phyloP scores from a whole-genome alignment of 2,329 filamentous ascomycete genomes.

The Falciphora oryzae region DNA sequence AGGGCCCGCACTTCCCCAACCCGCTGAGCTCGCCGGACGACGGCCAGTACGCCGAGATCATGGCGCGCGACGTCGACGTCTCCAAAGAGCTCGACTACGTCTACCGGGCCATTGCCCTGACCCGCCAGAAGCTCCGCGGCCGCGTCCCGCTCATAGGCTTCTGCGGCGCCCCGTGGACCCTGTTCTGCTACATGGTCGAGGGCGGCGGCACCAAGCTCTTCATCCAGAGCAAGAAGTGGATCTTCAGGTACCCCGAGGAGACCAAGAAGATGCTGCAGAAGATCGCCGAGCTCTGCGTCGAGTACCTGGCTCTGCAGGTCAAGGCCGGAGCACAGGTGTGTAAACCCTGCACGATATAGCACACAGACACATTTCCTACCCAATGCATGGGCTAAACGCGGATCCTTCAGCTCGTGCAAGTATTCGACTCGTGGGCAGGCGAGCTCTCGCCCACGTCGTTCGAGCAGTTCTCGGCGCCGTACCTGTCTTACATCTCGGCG shows the following conservation, averaged over 20 bases:
- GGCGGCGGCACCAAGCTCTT: conserved; percentile 95
- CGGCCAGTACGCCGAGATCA: conserved; percentile 72
- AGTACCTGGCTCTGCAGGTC: conserved; percentile 89
- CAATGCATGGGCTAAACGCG: too few relatives aligned
- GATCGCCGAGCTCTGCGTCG: conserved; percentile 90
- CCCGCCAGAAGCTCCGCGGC: conserved; percentile 78
- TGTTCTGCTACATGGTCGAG: conserved; percentile 99
- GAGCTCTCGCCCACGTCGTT: conserved; percentile 84
- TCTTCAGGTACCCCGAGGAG: conserved; percentile 80
- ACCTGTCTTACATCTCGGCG: conserved; percentile 75
- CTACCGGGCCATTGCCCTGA: conserved; percentile 90
- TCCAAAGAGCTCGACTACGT: conserved; percentile 84
- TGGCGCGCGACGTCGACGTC: conserved; percentile 77
- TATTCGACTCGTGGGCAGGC: conserved; percentile 97
- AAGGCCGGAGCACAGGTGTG: conserved; percentile 81
- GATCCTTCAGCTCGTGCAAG: conserved; percentile 66
- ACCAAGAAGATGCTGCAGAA: conserved; percentile 79
- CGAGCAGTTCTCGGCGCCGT: conserved; percentile 79
- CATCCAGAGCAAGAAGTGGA: conserved; percentile 91
- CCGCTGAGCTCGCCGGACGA: conserved; percentile 77
- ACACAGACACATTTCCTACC: background rate
- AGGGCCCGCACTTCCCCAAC: conserved; percentile 88
- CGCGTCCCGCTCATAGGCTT: conserved; percentile 93
- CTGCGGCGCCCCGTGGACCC: conserved; percentile 93
- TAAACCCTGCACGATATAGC: conserved; percentile 9